Conservation (phyloP, 345 rosid genomes). For the Combretum micranthum region DNA sequence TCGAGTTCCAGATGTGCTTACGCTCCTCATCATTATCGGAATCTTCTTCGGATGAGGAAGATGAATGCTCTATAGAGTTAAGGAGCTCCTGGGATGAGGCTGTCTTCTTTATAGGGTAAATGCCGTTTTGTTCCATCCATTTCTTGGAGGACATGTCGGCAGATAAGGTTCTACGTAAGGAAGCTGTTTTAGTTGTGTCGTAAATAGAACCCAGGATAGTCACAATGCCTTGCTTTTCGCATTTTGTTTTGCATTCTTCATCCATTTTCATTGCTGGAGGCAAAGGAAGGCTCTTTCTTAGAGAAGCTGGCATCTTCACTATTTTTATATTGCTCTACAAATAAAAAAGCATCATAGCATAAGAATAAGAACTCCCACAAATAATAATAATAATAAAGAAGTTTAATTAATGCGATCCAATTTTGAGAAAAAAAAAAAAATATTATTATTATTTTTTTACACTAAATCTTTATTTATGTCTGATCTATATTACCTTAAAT, state of each 20-base stretch:
- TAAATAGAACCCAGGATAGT: slow-evolving; percentile 55
- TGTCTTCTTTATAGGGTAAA: slow-evolving; percentile 50
- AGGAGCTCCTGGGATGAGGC: slow-evolving; percentile 50
- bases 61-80: slow-evolving; percentile 15
- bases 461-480: too few species aligned
- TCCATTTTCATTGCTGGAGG: slow-evolving; percentile 38
- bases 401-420: too few species aligned
- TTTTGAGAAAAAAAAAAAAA: too few species aligned
- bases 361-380: too few species aligned
- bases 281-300: slow-evolving; percentile 35
- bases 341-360: too few species aligned
- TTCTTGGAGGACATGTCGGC: slow-evolving; percentile 82
- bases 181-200: slow-evolving; percentile 24
- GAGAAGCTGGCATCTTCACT: slow-evolving; percentile 35
- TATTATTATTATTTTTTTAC: too few species aligned
- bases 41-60: slow-evolving; percentile 24
- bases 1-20: slow-evolving; percentile 45
- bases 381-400: too few species aligned
- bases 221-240: slow-evolving; percentile 66
- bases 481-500: not conserved
- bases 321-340: too few species aligned
- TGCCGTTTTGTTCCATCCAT: slow-evolving; percentile 49
- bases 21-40: slow-evolving; percentile 6
- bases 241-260: slow-evolving; percentile 21
- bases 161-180: slow-evolving; percentile 70